Evolutionary conservation across 805 yeast species (phyloP), one percentile per base, ranked within the genome.

Genomic region (Pichia deserticola): DNA sequence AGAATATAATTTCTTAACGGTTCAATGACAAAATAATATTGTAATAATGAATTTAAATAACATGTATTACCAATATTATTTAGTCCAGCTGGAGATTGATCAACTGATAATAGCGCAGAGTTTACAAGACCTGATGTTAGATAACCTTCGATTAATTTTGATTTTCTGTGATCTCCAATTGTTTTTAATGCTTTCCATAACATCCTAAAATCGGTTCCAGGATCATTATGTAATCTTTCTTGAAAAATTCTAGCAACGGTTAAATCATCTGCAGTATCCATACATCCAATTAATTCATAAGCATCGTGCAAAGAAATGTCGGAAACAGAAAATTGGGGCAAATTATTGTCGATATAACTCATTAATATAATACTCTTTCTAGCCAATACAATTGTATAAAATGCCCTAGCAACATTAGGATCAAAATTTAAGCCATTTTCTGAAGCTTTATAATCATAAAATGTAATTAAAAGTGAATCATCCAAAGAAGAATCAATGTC

Each of bases 21-120:
- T 49, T 79, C 78, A 42, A 93, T 79, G 7, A 89, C 85, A 69
- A 89, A 93, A 64, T 89, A 92, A 60, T 85, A 92, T 62, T 92
- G 99, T 40, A 92, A 69, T 44, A 93, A 71, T 0, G 98, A 92
- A 63, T 93, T 92, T 64, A 93, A 72, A 58, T 90, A 90, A 66
- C 99, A 93, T 0, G 99, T 92, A 63, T 93, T 93, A 28, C 99
- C 99, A 54, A 89, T 90, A 62, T 93, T 93, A 65, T 85, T 87
- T 60, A 93, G 73, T 0, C 99, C 99, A 4, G 89, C 87, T 0
- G 99, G 99, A 79, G 92, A 82, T 45, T 78, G 76, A 13, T 77
- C 82, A 0, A 80, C 77, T 0, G 89, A 82, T 20, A 86, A 64
- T 2, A 76, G 64, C 9, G 75, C 67, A 5, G 81, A 76, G 61